Base-by-base conservation (phyloP, 768 basidiomycete genomes). In the Mycena belliarum region DNA sequence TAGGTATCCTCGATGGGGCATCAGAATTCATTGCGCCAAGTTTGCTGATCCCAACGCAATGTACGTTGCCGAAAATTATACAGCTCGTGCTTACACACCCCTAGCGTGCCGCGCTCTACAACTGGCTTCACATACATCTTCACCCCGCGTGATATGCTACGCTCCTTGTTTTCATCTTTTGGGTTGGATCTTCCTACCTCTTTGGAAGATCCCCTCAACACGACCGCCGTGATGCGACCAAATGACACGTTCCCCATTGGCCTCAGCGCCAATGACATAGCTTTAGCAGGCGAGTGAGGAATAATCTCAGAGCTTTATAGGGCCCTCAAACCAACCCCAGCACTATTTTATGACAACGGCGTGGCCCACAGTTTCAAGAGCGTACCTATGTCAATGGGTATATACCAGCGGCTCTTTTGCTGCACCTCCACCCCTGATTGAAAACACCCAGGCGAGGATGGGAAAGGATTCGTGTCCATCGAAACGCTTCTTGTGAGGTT, bases 1-100 rank as follows among this genome's bases (percentile, higher is more conserved):
- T n/a, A 76, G 75, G 47, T 73, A 72, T 57, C 73, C 76, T 16
- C 65, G 72, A 53, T 78, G 77, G 77, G 77, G 77, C 0, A 69
- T 75, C 20, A 66, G 76, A 20, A 74, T 73, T 6, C 70, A 69
- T 33, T 79, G 77, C 57, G 54, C 61, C 16, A 72, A 70, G 38
- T 63, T 76, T 16, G 66, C 74, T 8, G 63, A 73, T 40, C 58
- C 65, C 2, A 54, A 53, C 5, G 73, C 74, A 41, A 66, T 76
- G 76, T 76, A 55, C 32, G 72, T 61, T 21, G 14, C 40, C 7
- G 10, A 16, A 9, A 50, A 8, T 16, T 1, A 14, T 8, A 15
- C 9, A 50, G 5, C 26, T 2, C 7, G 20, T 51, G 37, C 11
- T 53, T 37, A 50, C 38, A 35, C 42, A 18, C 20, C 41, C 21